Evolutionary conservation across 2,329 filamentous ascomycete genomes (phyloP).

Genomic region (Ophiosphaerella herpotricha): DNA sequence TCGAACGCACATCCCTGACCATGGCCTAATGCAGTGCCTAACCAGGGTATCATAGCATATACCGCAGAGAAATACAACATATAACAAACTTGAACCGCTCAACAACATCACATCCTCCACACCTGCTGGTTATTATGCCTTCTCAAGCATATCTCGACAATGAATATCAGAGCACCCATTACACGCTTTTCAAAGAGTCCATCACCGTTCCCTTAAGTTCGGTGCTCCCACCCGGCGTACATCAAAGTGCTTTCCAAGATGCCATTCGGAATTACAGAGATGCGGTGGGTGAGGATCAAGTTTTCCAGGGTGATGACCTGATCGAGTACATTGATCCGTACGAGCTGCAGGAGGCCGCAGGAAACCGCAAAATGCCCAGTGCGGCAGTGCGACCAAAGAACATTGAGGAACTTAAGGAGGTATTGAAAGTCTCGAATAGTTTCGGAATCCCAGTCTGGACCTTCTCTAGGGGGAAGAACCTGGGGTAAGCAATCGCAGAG

Average conservation of each 20-base stretch:
- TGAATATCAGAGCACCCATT: slow-evolving; percentile 51
- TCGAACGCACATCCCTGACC: neutral
- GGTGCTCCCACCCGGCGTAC: slow-evolving; percentile 50
- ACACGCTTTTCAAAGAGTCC: slow-evolving; percentile 48
- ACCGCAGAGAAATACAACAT: neutral
- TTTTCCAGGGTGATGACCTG: slow-evolving; percentile 47
- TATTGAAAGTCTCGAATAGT: slow-evolving; percentile 31
- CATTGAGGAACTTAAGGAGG: slow-evolving; percentile 24
- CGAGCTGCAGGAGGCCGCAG: slow-evolving; percentile 49
- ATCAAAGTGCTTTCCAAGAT: slow-evolving; percentile 43
- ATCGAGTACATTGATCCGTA: slow-evolving; percentile 56
- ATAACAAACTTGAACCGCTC: neutral
- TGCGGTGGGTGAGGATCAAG: slow-evolving; percentile 46
- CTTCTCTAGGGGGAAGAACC: slow-evolving; percentile 40
- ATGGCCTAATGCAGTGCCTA: neutral
- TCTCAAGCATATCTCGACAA: slow-evolving; percentile 43
- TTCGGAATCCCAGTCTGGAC: slow-evolving; percentile 38
- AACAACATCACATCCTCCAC: neutral
- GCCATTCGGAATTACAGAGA: slow-evolving; percentile 45
- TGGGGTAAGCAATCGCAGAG: slow-evolving; percentile 32
- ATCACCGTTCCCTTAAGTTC: slow-evolving; percentile 44
- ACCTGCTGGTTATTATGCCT: slow-evolving; percentile 7
- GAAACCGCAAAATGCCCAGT: slow-evolving; percentile 49
- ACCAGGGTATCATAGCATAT: no score
- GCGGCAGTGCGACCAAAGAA: slow-evolving; percentile 49